Evolutionary conservation across 257 asterid species (phyloP).

Genomic region (Nyctanthes arbortristis): DNA sequence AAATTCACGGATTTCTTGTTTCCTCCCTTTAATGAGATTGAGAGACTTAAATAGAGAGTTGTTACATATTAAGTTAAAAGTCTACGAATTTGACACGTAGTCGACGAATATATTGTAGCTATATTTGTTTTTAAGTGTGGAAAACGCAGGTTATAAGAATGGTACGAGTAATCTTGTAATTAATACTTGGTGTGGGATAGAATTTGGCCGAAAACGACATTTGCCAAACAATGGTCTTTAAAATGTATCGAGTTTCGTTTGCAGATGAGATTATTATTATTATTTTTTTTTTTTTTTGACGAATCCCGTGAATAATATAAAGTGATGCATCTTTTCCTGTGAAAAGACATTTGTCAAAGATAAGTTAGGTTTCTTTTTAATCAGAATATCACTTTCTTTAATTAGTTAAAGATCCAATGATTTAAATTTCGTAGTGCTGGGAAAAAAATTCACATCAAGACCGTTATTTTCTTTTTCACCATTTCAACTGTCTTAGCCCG

Average conservation of each 20-base stretch:
- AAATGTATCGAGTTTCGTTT: neutral
- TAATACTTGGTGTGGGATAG: neutral
- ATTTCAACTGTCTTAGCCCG: no score
- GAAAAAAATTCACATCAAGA: no score
- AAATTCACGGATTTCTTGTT: conserved; percentile 36
- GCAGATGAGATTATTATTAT: no score
- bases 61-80: neutral
- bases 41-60: conserved; percentile 8
- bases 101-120: neutral
- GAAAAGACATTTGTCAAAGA: neutral
- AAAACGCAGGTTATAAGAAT: neutral
- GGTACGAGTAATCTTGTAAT: neutral
- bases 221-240: conserved; percentile 1
- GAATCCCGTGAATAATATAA: neutral
- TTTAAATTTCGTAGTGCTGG: neutral
- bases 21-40: conserved; percentile 11
- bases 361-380: no score
- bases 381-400: no score
- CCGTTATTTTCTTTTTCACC: no score
- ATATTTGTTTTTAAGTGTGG: neutral
- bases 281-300: no score
- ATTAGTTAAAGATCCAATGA: neutral
- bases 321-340: conserved; percentile 26
- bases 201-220: conserved; percentile 19
- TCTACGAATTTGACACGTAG: neutral